Evolutionary conservation across 2,329 filamentous ascomycete species (phyloP), one percentile per base, ranked within the genome.

Genomic region (Dactylellina drechsleri): DNA sequence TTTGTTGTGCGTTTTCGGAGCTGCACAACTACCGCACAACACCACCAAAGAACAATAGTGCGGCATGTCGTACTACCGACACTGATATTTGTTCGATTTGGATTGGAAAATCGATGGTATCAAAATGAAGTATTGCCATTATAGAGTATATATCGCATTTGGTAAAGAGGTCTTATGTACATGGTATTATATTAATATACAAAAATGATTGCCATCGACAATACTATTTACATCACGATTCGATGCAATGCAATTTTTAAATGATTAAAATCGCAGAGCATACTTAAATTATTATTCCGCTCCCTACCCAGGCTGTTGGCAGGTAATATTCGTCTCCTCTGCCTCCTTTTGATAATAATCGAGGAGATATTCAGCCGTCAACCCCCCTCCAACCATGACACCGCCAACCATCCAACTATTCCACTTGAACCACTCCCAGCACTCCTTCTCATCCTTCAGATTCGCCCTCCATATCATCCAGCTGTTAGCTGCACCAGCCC

Each of bases 351-450:
- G 18, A 26, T 67, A 66, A 28, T 58, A 67, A 13, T 64, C 57
- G 0, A 74, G 57, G 18, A 74, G 62, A 66, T 80, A 80, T 70
- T 80, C 79, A 2, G 62, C 78, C 4, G 77, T 71, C 54, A 80
- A 31, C 18, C 79, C 79, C 23, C 79, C 79, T 28, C 78, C 78
- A n/a, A 80, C 61, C 16, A 78, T 78, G 40, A 80, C 74, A 15
- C 77, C 78, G 8, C 79, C 79, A 45, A 80, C 79, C 52, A 73
- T 77, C 78, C 77, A 79, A 16, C 78, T 78, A 61, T 79, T 79
- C 79, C 79, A 80, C 66, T 78, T 78, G 59, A 92, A 92, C 90
- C 90, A 92, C 88, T 89, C 90, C 90, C 89, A 91, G 78, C 90
- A 91, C 79, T 90, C 84, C 79, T 87, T 87, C 52, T 89, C 87